Conservation (phyloP, 2,329 filamentous ascomycete species). For the Coniochaeta prunicola region DNA sequence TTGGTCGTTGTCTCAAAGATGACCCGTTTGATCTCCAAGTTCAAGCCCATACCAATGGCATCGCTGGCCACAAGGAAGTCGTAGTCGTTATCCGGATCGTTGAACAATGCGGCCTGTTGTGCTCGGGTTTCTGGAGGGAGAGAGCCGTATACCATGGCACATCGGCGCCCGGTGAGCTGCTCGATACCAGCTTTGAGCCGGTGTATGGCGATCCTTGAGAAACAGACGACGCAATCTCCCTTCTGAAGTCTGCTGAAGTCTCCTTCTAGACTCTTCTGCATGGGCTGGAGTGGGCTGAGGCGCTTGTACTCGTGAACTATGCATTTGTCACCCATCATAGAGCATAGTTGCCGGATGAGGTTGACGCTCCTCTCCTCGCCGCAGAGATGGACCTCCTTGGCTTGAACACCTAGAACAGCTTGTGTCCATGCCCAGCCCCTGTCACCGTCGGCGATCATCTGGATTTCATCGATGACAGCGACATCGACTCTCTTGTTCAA, state of each 20-base stretch:
- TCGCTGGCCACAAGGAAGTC: conserved; percentile 79
- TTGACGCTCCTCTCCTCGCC: conserved; percentile 80
- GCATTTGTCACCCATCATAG: conserved; percentile 73
- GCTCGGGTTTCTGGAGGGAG: conserved; percentile 89
- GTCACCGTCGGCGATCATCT: conserved; percentile 79
- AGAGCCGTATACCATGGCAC: conserved; percentile 88
- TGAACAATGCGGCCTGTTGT: conserved; percentile 87
- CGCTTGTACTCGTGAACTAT: conserved; percentile 78
- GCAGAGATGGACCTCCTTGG: conserved; percentile 86
- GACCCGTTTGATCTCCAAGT: conserved; percentile 84
- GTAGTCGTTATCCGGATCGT: conserved; percentile 91
- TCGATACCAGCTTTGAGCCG: conserved; percentile 73
- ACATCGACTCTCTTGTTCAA: conserved; percentile 62
- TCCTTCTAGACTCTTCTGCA: conserved; percentile 54
- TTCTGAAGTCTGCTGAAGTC: conserved; percentile 65
- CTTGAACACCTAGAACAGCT: conserved; percentile 79
- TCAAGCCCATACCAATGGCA: conserved; percentile 95
- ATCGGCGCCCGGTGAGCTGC: conserved; percentile 64
- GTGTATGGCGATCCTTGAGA: conserved; percentile 78
- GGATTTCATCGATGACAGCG: conserved; percentile 95
- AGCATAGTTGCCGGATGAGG: conserved; percentile 70
- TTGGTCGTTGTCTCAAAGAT: conserved; percentile 78
- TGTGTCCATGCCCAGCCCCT: conserved; percentile 94
- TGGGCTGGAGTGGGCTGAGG: conserved; percentile 68
- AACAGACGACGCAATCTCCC: conserved; percentile 85